Evolutionary conservation across 805 yeast species (phyloP).

Genomic region (Candida ulmi): DNA sequence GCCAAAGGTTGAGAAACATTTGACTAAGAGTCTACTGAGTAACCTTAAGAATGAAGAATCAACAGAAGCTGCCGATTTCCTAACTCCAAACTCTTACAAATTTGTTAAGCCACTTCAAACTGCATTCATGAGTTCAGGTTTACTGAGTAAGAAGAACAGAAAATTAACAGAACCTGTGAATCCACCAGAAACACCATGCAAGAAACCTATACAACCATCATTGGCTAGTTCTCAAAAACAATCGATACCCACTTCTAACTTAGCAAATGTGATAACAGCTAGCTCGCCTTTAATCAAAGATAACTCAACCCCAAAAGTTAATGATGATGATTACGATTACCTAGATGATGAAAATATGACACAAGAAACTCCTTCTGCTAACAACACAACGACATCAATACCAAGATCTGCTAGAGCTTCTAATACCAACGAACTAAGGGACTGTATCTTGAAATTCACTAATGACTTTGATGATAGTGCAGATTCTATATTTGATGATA

Average conservation of each 20-base stretch:
- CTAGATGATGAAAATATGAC: slow-evolving; percentile 1
- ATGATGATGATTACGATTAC: slow-evolving; percentile 11
- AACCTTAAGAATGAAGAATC: slow-evolving; percentile 6
- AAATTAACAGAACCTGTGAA: slow-evolving; percentile 28
- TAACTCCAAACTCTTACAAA: slow-evolving; percentile 54
- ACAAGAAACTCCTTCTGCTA: slow-evolving; percentile 17
- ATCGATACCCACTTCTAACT: slow-evolving; percentile 19
- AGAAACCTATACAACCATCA: slow-evolving; percentile 30
- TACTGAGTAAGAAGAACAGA: slow-evolving; percentile 54
- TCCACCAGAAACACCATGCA: slow-evolving; percentile 65
- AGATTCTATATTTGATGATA: slow-evolving; percentile 22
- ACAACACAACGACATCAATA: slow-evolving; percentile 6
- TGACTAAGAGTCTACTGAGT: slow-evolving; percentile 6
- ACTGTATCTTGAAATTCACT: slow-evolving; percentile 33
- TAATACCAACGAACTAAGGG: slow-evolving; percentile 35
- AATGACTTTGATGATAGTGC: slow-evolving; percentile 36
- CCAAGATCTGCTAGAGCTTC: slow-evolving; percentile 25
- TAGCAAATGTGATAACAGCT: slow-evolving; percentile 25
- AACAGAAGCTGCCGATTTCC: slow-evolving; percentile 21
- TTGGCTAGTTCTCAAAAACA: slow-evolving; percentile 14
- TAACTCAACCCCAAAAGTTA: slow-evolving; percentile 19
- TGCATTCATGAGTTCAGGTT: slow-evolving; percentile 73
- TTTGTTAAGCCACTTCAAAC: slow-evolving; percentile 81
- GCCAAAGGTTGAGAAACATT: slow-evolving; percentile 11
- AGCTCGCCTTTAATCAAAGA: slow-evolving; percentile 24